These are phyloP conservation scores for Astraeus odoratus DNA, from an alignment of 768 basidiomycete genomes.

Conservation along the genomic window DNA sequence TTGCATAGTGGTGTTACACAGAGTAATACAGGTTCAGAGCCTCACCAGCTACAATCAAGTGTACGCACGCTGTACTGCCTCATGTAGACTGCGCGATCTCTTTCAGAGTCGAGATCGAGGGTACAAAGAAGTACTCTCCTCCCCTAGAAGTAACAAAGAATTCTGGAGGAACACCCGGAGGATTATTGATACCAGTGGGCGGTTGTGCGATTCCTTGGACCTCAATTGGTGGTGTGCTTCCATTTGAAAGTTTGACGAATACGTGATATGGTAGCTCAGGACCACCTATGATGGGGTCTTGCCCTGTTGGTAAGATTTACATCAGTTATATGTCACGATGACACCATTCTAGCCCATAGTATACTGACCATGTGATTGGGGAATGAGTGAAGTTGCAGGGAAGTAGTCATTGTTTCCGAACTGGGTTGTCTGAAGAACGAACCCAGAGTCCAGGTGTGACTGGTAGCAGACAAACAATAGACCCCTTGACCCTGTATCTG, in stretches of 20 bases:
- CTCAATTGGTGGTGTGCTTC: neutral
- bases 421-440: conserved; percentile 21
- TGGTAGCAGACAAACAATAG: conserved; percentile 33
- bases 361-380: conserved; percentile 12
- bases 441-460: conserved; percentile 31
- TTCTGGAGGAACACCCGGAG: conserved; percentile 3
- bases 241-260: neutral
- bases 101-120: conserved; percentile 40
- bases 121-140: conserved; percentile 50
- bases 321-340: neutral
- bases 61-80: neutral
- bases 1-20: too few species aligned
- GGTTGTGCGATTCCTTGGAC: conserved; percentile 2
- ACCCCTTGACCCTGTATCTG: neutral
- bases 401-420: conserved; percentile 20
- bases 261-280: neutral
- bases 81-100: conserved; percentile 10
- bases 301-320: conserved; percentile 11
- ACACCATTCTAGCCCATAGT: too few species aligned
- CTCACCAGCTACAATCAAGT: too few species aligned
- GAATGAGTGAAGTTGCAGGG: conserved; percentile 11
- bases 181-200: neutral
- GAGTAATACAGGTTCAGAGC: too few species aligned
- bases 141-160: conserved; percentile 39
- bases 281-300: conserved; percentile 21